These are phyloP conservation scores for Lyophyllum decastes DNA, from an alignment of 768 basidiomycete genomes.

Conservation along the genomic window DNA sequence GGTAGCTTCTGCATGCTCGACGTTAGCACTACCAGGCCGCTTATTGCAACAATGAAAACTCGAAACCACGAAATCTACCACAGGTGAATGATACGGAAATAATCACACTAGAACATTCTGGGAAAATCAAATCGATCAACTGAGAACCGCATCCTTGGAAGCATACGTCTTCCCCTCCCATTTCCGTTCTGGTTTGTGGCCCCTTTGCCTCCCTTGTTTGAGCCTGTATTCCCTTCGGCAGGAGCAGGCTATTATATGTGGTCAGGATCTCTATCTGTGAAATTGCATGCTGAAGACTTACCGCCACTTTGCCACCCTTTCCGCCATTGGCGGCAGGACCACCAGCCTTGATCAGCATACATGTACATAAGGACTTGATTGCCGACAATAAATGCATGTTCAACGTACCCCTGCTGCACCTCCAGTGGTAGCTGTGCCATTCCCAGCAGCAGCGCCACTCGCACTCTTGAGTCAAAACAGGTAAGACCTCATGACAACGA, in stretches of 20 bases:
- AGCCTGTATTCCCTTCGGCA: background rate
- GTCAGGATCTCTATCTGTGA: background rate
- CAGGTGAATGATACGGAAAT: background rate
- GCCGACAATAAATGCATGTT: no score
- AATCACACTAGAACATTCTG: background rate
- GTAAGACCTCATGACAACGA: no score
- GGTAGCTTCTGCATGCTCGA: background rate
- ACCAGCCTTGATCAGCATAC: no score
- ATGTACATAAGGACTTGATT: no score
- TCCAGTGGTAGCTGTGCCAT: no score
- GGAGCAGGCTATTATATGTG: background rate
- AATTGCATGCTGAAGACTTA: background rate
- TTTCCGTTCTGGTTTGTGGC: background rate
- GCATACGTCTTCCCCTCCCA: background rate
- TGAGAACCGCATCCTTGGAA: conserved; percentile 1
- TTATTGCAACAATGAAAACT: background rate
- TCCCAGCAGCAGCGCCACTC: no score
- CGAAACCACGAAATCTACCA: background rate
- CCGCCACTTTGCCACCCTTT: background rate
- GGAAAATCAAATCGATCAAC: background rate
- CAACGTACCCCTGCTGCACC: no score
- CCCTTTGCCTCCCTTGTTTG: background rate
- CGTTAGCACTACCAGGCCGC: background rate
- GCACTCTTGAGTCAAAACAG: no score
- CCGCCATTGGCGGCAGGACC: background rate